These are phyloP conservation scores for Cystobasidium pallidum DNA, from an alignment of 1,284 basidiomycete genomes.

Conservation along the genomic window DNA sequence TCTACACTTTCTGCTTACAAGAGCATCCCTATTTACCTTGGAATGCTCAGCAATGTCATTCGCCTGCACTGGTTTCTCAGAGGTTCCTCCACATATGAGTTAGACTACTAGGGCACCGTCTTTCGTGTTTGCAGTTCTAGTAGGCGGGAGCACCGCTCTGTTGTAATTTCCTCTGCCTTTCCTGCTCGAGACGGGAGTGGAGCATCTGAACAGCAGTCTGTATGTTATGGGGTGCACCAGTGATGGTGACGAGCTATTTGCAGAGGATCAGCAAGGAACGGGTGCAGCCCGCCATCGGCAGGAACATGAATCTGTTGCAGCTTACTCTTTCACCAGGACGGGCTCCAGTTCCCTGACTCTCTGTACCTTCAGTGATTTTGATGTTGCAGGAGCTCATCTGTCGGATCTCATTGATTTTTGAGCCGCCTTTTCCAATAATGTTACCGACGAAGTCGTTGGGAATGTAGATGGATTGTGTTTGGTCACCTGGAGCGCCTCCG, in stretches of 20 bases:
- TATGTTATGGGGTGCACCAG: constrained; percentile 89
- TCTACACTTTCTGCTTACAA: constrained; percentile 2
- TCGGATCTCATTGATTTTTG: constrained; percentile 98
- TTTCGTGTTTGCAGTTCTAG: neutral
- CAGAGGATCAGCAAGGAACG: neutral
- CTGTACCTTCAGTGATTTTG: constrained; percentile 97
- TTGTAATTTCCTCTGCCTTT: constrained; percentile 58
- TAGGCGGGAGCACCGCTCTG: constrained; percentile 1
- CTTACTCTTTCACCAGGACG: constrained; percentile 70
- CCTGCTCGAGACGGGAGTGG: constrained; percentile 87
- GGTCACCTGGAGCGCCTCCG: constrained; percentile 29
- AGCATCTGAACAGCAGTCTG: constrained; percentile 94
- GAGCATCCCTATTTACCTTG: neutral
- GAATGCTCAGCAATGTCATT: neutral
- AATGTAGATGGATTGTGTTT: constrained; percentile 96
- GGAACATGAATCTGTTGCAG: neutral
- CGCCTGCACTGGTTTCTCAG: no score
- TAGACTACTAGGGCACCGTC: neutral
- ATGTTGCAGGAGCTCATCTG: constrained; percentile 92
- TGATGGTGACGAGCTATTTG: constrained; percentile 77
- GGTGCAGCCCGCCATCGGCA: neutral
- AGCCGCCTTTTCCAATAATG: constrained; percentile 95
- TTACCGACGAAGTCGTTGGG: constrained; percentile 88
- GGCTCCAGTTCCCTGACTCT: constrained; percentile 60
- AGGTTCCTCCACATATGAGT: no score